phyloP scores from a whole-genome alignment of 176 grass and related monocot species.

The Triticum monococcum region DNA sequence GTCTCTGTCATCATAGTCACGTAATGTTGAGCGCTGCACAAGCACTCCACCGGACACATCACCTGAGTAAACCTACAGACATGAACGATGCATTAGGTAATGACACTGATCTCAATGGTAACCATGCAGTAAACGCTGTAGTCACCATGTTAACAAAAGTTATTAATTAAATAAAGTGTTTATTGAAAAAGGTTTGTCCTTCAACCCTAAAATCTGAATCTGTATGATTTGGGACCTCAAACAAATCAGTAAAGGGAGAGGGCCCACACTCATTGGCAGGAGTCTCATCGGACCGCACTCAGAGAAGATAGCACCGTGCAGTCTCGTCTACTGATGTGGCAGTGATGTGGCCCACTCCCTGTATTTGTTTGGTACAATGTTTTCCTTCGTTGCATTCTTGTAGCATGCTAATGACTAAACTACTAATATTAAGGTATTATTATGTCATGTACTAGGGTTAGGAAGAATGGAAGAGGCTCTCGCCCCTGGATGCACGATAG shows the following conservation, averaged over 20 bases:
- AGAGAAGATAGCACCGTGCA: not conserved
- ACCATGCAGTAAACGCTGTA: not conserved
- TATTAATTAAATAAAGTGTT: not conserved
- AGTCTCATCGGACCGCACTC: not conserved
- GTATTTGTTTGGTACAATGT: not conserved
- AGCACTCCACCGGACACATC: constrained; percentile 85
- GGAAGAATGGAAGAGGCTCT: not conserved
- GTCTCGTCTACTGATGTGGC: not conserved
- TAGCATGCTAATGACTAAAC: not conserved
- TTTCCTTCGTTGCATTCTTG: not conserved
- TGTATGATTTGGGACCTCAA: not conserved
- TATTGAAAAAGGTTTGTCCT: not conserved
- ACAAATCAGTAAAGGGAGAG: not conserved
- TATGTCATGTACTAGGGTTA: too few relatives aligned
- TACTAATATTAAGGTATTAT: not conserved
- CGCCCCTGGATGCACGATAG: not conserved
- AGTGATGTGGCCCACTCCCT: not conserved
- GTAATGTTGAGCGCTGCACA: constrained; percentile 66
- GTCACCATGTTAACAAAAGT: not conserved
- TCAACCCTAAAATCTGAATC: not conserved
- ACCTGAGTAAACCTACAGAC: constrained; percentile 61
- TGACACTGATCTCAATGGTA: constrained; percentile 24
- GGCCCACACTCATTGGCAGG: not conserved
- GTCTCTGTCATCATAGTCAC: constrained; percentile 82
- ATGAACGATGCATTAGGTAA: constrained; percentile 1